These are phyloP conservation scores for Cryptomeria japonica DNA, from an alignment of 75 land plant genomes.

Conservation along the genomic window DNA sequence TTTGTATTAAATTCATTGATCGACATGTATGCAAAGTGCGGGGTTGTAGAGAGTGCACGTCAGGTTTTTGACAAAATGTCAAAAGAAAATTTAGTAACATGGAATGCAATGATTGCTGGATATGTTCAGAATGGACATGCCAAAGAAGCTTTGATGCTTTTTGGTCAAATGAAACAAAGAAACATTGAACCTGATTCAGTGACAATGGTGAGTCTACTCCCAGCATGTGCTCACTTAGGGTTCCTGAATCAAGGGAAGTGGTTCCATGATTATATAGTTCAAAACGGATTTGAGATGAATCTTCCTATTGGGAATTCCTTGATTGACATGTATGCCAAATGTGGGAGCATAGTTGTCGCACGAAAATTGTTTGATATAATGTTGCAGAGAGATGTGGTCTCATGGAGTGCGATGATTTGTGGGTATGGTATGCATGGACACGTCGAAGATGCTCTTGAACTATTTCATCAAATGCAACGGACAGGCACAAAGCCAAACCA, in stretches of 20 bases:
- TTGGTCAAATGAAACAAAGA: neutral
- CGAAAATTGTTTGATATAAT: neutral
- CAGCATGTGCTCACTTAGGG: neutral
- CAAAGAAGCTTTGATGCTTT: neutral
- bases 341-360: constrained; percentile 12
- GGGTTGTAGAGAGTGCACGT: neutral
- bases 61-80: neutral
- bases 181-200: neutral
- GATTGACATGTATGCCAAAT: constrained; percentile 17
- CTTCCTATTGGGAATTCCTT: neutral
- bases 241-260: neutral
- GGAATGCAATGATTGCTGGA: neutral
- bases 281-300: neutral
- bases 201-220: neutral
- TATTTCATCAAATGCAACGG: constrained; percentile 8
- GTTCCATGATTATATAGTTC: neutral
- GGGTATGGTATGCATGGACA: constrained; percentile 9
- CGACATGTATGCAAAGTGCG: neutral
- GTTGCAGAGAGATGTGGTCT: constrained; percentile 3
- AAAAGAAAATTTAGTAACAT: neutral
- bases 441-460: neutral
- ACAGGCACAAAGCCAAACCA: neutral
- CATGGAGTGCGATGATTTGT: constrained; percentile 13
- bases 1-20: neutral
- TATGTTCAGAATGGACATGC: constrained; percentile 1